Base-by-base conservation (phyloP, 2,329 filamentous ascomycete species). In the Dryadomyces quercivorus region DNA sequence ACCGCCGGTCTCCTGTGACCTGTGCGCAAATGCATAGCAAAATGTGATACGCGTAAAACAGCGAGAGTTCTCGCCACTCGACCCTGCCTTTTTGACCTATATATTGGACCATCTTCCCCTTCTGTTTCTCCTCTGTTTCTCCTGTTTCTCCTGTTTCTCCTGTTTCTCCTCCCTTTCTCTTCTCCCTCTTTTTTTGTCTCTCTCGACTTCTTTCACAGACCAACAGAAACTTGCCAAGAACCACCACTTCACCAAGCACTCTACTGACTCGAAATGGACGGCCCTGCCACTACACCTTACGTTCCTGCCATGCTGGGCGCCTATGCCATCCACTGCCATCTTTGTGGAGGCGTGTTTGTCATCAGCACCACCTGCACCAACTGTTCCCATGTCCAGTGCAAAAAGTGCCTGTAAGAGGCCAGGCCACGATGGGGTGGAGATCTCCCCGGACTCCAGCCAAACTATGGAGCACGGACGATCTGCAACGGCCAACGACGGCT, bases 261-360 rank as follows among this genome's bases (percentile, higher is more conserved):
- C 4, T 31, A 31, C 8, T 31, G 4, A 4, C 26, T 31, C 26
- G 26, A 31, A 31, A 31, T 54, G 40, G 47, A 43, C 26, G 31
- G 22, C 13, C 38, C 40, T 16, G 20, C 47, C 16, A 9, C 46
- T 20, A 15, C 40, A 2, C 21, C 21, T 15, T 20, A 5, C 20
- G 18, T 13, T 50, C 36, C 51, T 40, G 53, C 56, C 53, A 18
- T 53, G 18, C 51, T 59, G 46, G 56, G 71, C 63, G 67, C 69
- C 61, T 73, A 63, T 54, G 60, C 71, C 61, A 72, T 73, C 61
- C 75, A 75, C 67, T 78, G 76, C 72, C 78, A 75, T 72, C 66
- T 76, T 63, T 78, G 75, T 68, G 73, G 73, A 61, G 67, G 70
- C 67, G 75, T 78, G 67, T 76, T 78, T 61, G 75, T 78, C 69